These are phyloP conservation scores for Bremia lactucae DNA, from an alignment of 352 stramenopile species.

Conservation along the genomic window DNA sequence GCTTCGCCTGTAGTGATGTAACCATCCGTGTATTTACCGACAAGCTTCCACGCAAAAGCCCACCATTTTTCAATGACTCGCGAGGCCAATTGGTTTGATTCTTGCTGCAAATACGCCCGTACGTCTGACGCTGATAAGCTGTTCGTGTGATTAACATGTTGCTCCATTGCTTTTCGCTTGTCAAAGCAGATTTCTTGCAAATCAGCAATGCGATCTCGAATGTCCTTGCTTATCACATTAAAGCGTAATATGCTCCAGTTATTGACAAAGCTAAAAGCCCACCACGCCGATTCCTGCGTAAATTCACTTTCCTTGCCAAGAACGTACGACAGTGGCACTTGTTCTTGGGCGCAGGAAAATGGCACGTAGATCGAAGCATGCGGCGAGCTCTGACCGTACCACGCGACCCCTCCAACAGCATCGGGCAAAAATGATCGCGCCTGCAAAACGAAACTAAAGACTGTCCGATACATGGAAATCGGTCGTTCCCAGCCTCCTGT, in stretches of 20 bases:
- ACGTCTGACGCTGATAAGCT: conserved; percentile 6
- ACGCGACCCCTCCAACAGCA: conserved; percentile 40
- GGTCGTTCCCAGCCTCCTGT: conserved; percentile 76
- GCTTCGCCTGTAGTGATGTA: conserved; percentile 64
- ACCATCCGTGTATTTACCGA: conserved; percentile 66
- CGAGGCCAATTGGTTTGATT: conserved; percentile 43
- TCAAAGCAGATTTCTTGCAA: conserved; percentile 37
- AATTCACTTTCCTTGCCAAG: conserved; percentile 69
- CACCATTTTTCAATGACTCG: conserved; percentile 58
- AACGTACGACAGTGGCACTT: conserved; percentile 40
- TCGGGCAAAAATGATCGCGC: conserved; percentile 31
- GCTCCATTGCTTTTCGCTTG: conserved; percentile 14
- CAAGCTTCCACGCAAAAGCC: conserved; percentile 52
- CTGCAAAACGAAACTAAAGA: conserved; percentile 80
- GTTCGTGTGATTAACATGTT: conserved; percentile 11
- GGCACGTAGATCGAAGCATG: conserved; percentile 66
- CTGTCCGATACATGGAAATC: conserved; percentile 88
- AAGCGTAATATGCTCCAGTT: conserved; percentile 81
- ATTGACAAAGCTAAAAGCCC: conserved; percentile 82
- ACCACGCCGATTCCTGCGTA: conserved; percentile 52
- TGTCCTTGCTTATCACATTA: conserved; percentile 60
- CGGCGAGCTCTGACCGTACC: conserved; percentile 58
- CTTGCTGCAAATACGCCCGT: conserved; percentile 23
- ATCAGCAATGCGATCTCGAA: conserved; percentile 25
- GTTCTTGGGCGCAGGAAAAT: conserved; percentile 52